Evolutionary conservation across 1,284 basidiomycete genomes (phyloP), one percentile per base, ranked within the genome.

Genomic region (Irpex sp.): DNA sequence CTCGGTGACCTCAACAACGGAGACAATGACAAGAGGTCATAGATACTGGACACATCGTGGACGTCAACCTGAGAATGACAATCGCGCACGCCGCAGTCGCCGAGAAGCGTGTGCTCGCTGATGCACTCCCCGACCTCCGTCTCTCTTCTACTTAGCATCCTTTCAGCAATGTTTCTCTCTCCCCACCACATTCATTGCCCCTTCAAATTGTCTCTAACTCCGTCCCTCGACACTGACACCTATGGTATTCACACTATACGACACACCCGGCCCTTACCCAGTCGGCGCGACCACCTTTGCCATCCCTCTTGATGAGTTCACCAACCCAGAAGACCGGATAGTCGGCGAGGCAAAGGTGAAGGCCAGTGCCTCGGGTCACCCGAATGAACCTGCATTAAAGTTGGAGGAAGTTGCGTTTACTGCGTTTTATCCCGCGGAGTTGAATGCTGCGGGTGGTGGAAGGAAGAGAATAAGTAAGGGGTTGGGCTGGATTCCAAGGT

Each of bases 401-500:
- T 74, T 87, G 11, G 79, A 85, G 46, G 84, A 88, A 69, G 77
- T 86, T 19, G 80, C 80, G 0, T 88, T 86, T 67, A 86, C 83
- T 35, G 81, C 78, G 1, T 88, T 80, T 69, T 88, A 88, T 69
- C 87, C 87, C 35, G 79, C 83, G 11, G 68, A 33, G 31, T 33
- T 33, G 31, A 33, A 68, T 37, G 46, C 61, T 36, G 39, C 55
- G 3, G 37, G 54, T 7, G 37, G 17, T 26, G 17, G 49, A 19
- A 21, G 17, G 75, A 74, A 26, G 64, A 67, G 5, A 66, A 69
- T 37, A 67, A 68, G 6, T 51, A 79, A 77, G 63, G 83, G 84
- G 2, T 64, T 85, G 53, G 65, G 77, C 60, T 87, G 86, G 86
- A 66, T 87, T 33, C 67, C 81, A 65, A 77, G 83, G 85, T 84